Base-by-base conservation (phyloP, 2,329 filamentous ascomycete genomes). In the Whalleya microplaca region DNA sequence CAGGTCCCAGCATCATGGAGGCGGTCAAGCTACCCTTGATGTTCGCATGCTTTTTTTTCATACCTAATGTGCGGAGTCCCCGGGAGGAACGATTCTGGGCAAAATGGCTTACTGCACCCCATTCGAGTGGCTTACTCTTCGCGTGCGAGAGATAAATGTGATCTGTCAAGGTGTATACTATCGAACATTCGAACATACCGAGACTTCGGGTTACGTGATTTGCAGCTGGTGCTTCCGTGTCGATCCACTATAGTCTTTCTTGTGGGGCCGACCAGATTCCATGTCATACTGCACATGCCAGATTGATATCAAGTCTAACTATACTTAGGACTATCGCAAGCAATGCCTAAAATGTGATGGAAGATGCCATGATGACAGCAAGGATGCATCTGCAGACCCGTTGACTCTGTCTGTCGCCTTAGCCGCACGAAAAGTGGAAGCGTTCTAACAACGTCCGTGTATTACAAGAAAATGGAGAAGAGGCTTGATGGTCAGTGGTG, bases 371-470 rank as follows among this genome's bases (percentile, higher is more conserved):
- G 23, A 9, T 21, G 32, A 54, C 32, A 41, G 48, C 55, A 48
- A 51, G 55, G 55, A 45, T 58, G 49, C 53, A 43, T 32, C 52
- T 61, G 57, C 55, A 61, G 58, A 58, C 56, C 60, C 55, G 14
- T 55, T 51, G 52, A 51, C 52, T 61, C 55, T 48, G 48, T 56
- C 60, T 63, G 58, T 61, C 60, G 60, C 61, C 55, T 63, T 58
- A 54, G 58, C 48, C n/a, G 48, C 52, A 40, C 49, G 51, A 45
- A 7, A 21, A 45, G 43, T 37, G 41, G 37, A 51, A 37, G 32
- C 32, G 3, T 37, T 16, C 10, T 12, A 12, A 12, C 27, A n/a
- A n/a, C n/a, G n/a, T n/a, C 23, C 23, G 23, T 27, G 4, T 27
- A 27, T 27, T 27, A 9, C 23, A 27, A 27, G 23, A 27, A 27